phyloP scores from a whole-genome alignment of 2,329 filamentous ascomycete genomes.

The Xylaria sp. region DNA sequence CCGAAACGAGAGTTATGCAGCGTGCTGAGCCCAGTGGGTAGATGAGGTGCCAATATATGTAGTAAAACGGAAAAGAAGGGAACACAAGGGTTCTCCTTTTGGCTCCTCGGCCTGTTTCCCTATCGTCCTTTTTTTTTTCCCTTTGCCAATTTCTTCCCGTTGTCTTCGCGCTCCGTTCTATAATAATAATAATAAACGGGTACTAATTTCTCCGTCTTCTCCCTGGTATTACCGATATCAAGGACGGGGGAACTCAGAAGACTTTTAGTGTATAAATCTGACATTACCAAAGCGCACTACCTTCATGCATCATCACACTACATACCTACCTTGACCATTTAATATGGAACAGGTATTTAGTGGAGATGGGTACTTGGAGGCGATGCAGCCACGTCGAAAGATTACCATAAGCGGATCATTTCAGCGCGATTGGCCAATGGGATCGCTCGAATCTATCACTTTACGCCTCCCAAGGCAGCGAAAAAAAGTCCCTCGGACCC shows the following conservation, averaged over 20 bases:
- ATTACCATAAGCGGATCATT: constrained; percentile 40
- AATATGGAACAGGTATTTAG: constrained; percentile 26
- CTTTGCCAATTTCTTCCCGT: background rate
- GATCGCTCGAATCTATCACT: constrained; percentile 14
- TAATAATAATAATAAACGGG: background rate
- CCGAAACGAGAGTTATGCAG: background rate
- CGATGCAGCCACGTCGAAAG: constrained; percentile 29
- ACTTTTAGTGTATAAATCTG: background rate
- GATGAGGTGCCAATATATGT: background rate
- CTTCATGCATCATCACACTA: background rate
- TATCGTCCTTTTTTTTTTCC: background rate
- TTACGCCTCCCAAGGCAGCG: constrained; percentile 13
- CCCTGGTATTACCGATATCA: constrained; percentile 1
- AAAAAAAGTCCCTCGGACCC: constrained; percentile 34
- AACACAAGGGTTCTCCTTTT: background rate
- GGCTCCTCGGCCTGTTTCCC: background rate
- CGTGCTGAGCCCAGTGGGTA: background rate
- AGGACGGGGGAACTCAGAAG: background rate
- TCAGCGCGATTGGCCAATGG: constrained; percentile 33
- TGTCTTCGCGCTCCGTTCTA: background rate
- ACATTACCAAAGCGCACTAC: background rate
- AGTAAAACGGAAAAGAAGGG: constrained; percentile 9
- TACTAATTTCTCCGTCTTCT: background rate
- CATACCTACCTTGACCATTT: background rate
- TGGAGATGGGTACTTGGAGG: constrained; percentile 36